A percentile compares a stretch with the other conserved stretches of the same genome.
These are phyloP conservation scores for Mucor sp. DNA, from an alignment of 371 early-diverging fungal species.

Conservation along the genomic window DNA sequence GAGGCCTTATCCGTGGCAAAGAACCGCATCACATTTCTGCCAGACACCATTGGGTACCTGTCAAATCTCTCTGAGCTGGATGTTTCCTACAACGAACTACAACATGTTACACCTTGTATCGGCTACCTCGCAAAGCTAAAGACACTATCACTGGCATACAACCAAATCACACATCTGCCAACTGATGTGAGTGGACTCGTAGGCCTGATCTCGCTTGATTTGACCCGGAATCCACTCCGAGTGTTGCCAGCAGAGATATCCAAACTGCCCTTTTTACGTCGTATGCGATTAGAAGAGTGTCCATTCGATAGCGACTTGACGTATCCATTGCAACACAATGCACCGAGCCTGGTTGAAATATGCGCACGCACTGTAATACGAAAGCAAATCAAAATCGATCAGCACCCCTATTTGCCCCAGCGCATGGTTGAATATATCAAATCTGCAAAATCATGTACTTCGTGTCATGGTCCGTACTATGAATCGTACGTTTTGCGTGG, in stretches of 20 bases:
- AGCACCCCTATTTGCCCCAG: constrained; percentile 36
- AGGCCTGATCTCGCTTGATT: constrained; percentile 58
- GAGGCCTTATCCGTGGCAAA: constrained; percentile 34
- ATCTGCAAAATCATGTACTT: constrained; percentile 71
- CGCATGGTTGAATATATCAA: constrained; percentile 62
- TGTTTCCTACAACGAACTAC: constrained; percentile 48
- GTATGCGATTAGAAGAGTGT: constrained; percentile 51
- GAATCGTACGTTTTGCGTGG: constrained; percentile 59
- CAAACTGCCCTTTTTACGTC: constrained; percentile 54
- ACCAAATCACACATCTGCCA: constrained; percentile 44
- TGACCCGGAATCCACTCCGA: constrained; percentile 61
- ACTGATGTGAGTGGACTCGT: constrained; percentile 65
- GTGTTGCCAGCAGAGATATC: constrained; percentile 32
- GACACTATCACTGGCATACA: constrained; percentile 12
- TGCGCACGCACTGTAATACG: constrained; percentile 73
- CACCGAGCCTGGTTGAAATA: constrained; percentile 66
- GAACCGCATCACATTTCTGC: constrained; percentile 62
- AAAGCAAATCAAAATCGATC: constrained; percentile 54
- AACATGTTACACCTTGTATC: constrained; percentile 47
- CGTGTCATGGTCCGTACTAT: constrained; percentile 85
- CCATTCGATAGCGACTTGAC: constrained; percentile 27
- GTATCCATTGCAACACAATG: constrained; percentile 28
- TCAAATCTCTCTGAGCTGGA: constrained; percentile 57
- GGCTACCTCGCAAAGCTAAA: constrained; percentile 38
- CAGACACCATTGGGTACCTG: constrained; percentile 65